Percentiles rank a stretch among this genome's conserved stretches.
Conservation (phyloP, 495 filamentous ascomycete genomes). For the Aspergillus baeticus region DNA sequence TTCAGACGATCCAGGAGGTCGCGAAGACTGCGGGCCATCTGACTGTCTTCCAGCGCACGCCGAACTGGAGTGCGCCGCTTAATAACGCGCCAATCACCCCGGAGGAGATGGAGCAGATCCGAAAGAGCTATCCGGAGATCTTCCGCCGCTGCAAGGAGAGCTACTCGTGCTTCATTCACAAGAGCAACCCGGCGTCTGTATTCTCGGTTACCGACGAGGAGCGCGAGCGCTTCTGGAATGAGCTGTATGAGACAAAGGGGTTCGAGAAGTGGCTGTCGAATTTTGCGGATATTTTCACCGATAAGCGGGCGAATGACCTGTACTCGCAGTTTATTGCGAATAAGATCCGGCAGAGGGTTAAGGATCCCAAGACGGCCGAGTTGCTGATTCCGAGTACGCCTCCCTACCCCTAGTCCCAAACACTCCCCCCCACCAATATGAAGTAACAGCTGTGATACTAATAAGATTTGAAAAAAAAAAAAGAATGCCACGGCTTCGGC, state of each 20-base stretch:
- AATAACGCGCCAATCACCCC: constrained; percentile 39
- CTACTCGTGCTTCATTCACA: constrained; percentile 23
- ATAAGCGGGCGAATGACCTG: constrained; percentile 24
- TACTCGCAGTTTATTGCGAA: constrained; percentile 32
- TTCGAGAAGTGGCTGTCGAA: constrained; percentile 31
- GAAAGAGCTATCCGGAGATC: constrained; percentile 41
- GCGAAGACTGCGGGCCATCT: constrained; percentile 37
- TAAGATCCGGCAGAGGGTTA: constrained; percentile 41
- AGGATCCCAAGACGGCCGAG: constrained; percentile 45
- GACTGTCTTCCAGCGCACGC: constrained; percentile 53
- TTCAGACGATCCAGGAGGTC: constrained; percentile 22
- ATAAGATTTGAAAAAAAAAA: too few species aligned
- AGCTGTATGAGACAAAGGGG: constrained; percentile 38
- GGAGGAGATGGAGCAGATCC: constrained; percentile 43
- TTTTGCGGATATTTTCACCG: constrained; percentile 26
- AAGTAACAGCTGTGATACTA: too few species aligned
- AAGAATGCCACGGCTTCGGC: constrained; percentile 46
- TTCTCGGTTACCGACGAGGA: constrained; percentile 46
- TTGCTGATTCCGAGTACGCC: constrained; percentile 41
- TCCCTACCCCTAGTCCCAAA: too few species aligned
- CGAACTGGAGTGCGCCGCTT: constrained; percentile 53
- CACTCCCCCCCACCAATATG: too few species aligned
- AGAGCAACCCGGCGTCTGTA: constrained; percentile 38
- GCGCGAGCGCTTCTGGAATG: constrained; percentile 29
- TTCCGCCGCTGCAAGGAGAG: constrained; percentile 27